Evolutionary conservation across 2,329 filamentous ascomycete genomes (phyloP), one percentile per base, ranked within the genome.

Genomic region (Metarhizium sp.): DNA sequence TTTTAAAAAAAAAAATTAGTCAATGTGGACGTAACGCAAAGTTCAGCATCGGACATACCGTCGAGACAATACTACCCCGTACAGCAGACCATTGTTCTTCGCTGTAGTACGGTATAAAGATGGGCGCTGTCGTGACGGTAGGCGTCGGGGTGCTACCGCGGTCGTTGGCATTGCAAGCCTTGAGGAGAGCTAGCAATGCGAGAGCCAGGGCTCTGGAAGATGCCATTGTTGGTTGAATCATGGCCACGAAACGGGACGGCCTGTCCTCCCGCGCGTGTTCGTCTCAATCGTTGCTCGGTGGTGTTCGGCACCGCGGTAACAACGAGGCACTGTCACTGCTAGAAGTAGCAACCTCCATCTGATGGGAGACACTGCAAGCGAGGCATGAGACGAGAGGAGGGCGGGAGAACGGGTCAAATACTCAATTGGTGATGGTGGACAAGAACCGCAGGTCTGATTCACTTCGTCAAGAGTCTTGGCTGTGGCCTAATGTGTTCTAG

Each of bases 11-110:
- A 29, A 50, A 18, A 51, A 47, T 50, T n/a, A 45, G 20, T 14
- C 6, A 6, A 11, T 3, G 25, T 18, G 7, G 2, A 25, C 25
- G 25, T n/a, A 49, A 49, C 50, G 20, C 18, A 45, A 29, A 14
- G 7, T 52, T 48, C 25, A 36, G 14, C 32, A 2, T 16, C 16
- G 20, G 47, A 55, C 71, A 53, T 69, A 78, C 75, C 57, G 67
- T 74, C 38, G 69, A 68, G 18, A 78, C 59, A 51, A 78, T 65
- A 61, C 75, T 78, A 14, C 76, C 76, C 50, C 74, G 73, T 50
- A 78, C 64, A 4, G 70, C 59, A 11, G 69, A 69, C 76, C 76
- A 78, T 38, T 72, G 68, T n/a, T 69, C 64, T 36, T 67, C 56
- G 43, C 65, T 58, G 52, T 77, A 78, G 42, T 71, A 70, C 0